phyloP scores from a whole-genome alignment of 345 rosid genomes.

The Salix udensis region DNA sequence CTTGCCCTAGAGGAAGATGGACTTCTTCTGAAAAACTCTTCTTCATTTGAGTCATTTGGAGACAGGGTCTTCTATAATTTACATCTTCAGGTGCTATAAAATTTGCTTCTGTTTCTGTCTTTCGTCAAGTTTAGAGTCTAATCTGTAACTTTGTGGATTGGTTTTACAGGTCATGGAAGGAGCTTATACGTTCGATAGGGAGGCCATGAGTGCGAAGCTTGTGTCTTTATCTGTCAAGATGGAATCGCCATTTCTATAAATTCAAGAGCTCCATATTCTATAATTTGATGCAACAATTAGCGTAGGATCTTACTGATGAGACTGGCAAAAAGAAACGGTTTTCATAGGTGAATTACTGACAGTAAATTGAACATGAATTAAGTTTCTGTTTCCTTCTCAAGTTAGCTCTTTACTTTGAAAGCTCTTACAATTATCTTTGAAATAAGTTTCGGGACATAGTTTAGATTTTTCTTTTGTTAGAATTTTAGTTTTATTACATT shows the following conservation, averaged over 20 bases:
- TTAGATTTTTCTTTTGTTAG: too few species aligned
- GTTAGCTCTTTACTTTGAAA: too few species aligned
- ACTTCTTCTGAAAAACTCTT: constrained; percentile 36
- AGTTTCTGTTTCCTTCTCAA: too few species aligned
- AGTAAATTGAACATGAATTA: too few species aligned
- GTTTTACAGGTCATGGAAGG: constrained; percentile 17
- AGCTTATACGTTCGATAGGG: constrained; percentile 14
- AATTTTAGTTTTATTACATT: too few species aligned
- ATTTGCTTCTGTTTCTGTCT: not conserved
- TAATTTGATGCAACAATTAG: too few species aligned
- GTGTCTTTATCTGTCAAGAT: constrained; percentile 28
- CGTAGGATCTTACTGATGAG: too few species aligned
- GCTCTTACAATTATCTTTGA: too few species aligned
- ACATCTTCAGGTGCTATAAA: constrained; percentile 46
- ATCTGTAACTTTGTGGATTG: not conserved
- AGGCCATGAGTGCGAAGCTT: constrained; percentile 34
- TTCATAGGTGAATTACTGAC: too few species aligned
- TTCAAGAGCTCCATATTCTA: too few species aligned
- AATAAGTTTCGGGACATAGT: too few species aligned
- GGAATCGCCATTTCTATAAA: not conserved
- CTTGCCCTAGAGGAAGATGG: constrained; percentile 44
- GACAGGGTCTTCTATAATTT: constrained; percentile 48
- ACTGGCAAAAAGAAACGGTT: too few species aligned
- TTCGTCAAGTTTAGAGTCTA: not conserved
- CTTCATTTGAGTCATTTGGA: constrained; percentile 51